Evolutionary conservation across 164 flowering plant species (phyloP).

Genomic region (Buxus sempervirens): DNA sequence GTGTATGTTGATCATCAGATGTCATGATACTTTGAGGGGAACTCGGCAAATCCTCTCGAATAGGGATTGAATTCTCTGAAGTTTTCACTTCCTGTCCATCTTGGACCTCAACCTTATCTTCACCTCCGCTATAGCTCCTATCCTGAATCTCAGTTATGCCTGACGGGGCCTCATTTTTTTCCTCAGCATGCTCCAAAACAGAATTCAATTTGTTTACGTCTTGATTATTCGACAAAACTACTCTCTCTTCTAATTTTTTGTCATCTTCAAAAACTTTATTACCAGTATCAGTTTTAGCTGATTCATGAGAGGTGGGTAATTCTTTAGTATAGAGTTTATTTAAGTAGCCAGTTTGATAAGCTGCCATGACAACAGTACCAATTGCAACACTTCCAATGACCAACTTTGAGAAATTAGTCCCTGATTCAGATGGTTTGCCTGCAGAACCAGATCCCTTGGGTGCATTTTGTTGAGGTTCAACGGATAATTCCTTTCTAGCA

Average conservation of each 20-base stretch:
- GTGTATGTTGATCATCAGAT: slow-evolving; percentile 25
- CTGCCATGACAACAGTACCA: slow-evolving; percentile 46
- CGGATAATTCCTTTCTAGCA: slow-evolving; percentile 53
- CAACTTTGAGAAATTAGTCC: slow-evolving; percentile 32
- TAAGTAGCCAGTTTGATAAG: slow-evolving; percentile 60
- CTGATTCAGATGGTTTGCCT: slow-evolving; percentile 36
- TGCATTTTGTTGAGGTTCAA: slow-evolving; percentile 26
- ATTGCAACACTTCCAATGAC: slow-evolving; percentile 46
- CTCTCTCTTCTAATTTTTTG: slow-evolving; percentile 14
- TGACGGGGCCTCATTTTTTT: slow-evolving; percentile 23
- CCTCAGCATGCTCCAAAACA: slow-evolving; percentile 19
- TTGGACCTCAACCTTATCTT: slow-evolving; percentile 14
- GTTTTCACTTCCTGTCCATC: slow-evolving; percentile 13
- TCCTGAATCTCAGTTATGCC: slow-evolving; percentile 22
- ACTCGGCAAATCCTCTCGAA: slow-evolving; percentile 28
- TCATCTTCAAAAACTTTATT: slow-evolving; percentile 12
- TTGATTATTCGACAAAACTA: slow-evolving; percentile 15
- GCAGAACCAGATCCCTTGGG: slow-evolving; percentile 27
- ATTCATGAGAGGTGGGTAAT: slow-evolving; percentile 10
- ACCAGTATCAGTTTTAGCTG: slow-evolving; percentile 7
- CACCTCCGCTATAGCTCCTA: slow-evolving; percentile 14
- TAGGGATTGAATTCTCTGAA: slow-evolving; percentile 16
- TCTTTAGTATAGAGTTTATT: slow-evolving; percentile 33
- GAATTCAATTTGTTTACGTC: slow-evolving; percentile 21
- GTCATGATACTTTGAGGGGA: slow-evolving; percentile 10